Percentiles rank a stretch among this genome's conserved stretches.
Conservation (phyloP, 2,329 filamentous ascomycete species). For the Phialemonium atrogriseum region DNA sequence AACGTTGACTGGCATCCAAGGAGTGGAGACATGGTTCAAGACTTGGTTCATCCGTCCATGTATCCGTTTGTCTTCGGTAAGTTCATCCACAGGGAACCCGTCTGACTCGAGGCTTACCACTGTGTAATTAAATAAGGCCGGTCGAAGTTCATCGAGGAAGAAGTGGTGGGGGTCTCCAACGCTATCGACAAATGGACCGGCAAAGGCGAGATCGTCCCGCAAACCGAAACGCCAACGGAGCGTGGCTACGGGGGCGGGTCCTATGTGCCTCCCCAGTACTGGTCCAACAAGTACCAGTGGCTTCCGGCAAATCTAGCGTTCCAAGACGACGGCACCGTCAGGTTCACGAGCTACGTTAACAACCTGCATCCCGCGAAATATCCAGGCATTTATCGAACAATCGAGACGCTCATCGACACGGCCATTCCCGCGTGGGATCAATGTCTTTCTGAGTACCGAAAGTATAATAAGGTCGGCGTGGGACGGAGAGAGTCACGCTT, state of each 20-base stretch:
- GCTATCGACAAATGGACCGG: conserved; percentile 16
- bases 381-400: conserved; percentile 20
- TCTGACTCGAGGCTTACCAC: too few relatives aligned
- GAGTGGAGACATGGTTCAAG: conserved; percentile 42
- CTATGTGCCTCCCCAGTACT: conserved; percentile 5
- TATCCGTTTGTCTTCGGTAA: conserved; percentile 42
- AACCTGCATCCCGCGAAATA: conserved; percentile 30
- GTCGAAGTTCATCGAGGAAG: conserved; percentile 25
- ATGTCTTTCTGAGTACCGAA: conserved; percentile 8
- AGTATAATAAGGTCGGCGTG: background rate
- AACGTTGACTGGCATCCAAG: conserved; percentile 48
- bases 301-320: conserved; percentile 28
- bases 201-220: conserved; percentile 13
- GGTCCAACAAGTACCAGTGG: conserved; percentile 22
- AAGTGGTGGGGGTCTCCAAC: conserved; percentile 19
- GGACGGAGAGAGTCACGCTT: conserved; percentile 3
- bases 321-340: conserved; percentile 16
- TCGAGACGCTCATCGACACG: conserved; percentile 26
- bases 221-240: background rate
- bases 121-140: too few relatives aligned
- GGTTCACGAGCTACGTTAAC: conserved; percentile 36
- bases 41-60: conserved; percentile 52
- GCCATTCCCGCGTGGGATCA: conserved; percentile 33
- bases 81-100: too few relatives aligned
- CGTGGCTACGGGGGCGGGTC: background rate